Base-by-base conservation (phyloP, 495 filamentous ascomycete species). In the Aspergillus nidulans region DNA sequence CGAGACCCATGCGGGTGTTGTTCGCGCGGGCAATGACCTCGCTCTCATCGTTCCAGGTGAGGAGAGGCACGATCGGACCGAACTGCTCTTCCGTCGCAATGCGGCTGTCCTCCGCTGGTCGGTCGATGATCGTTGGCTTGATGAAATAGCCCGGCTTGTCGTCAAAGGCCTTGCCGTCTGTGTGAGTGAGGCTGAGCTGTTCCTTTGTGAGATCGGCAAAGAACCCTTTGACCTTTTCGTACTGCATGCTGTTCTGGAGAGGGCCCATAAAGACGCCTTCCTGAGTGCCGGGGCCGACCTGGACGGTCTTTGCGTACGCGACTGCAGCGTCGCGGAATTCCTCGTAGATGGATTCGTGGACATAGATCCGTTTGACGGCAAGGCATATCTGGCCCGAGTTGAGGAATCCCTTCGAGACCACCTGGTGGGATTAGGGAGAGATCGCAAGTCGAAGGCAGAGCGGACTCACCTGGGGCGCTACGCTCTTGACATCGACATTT, bases 11-110 rank as follows among this genome's bases (percentile, higher is more conserved):
- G 0, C 83, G 86, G 1, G 87, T 90, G 63, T 89, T 82, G 64
- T 96, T 97, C 24, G 92, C 92, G 63, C 87, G 79, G 32, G 78
- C 72, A 19, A 96, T 72, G 0, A 88, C 92, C 55, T 97, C 89
- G 30, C 85, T 85, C 62, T 96, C 92, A 0, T 82, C 86, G 64
- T 83, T 83, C 76, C 96, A 97, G 12, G 56, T 61, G 26, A 64
- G 56, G 21, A 68, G 59, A n/a, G 67, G 61, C 4, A 64, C 55
- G 20, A 81, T 69, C 1, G 77, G 77, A 1, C 77, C 56, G 23
- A 58, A 58, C 4, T 18, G 42, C 43, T 58, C 56, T 24, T 39
- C 24, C 3, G 26, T 47, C 0, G 28, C 41, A 18, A 58, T 25
- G 1, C 43, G 30, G 1, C 32, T 47, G 24, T 42, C 34, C 1